Base-by-base conservation (phyloP, 2,329 filamentous ascomycete genomes). In the Macrophomina phaseolina region DNA sequence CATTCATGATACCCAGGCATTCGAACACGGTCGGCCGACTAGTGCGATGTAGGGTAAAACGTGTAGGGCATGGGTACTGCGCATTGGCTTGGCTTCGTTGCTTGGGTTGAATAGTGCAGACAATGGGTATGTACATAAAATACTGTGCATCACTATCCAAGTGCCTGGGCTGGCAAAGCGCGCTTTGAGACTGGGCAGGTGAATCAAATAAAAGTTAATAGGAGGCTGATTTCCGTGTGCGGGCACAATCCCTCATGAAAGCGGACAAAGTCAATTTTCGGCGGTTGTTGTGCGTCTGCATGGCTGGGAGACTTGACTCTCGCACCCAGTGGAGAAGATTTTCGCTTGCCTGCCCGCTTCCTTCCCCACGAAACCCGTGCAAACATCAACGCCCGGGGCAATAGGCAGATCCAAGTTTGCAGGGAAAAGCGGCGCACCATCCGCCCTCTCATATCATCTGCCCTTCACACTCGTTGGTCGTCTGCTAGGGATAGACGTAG, bases 1-100 rank as follows among this genome's bases (percentile, higher is more conserved):
- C 58, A 49, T 49, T 49, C 46, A 62, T 62, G 58, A 62, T 62
- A 62, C 58, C 58, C 58, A 32, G 45, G 45, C 58, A 62, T 62
- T 49, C 58, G 45, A 38, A 62, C 58, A 62, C 40, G 45, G 58
- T 62, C 58, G 45, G 38, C 32, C 32, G 58, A 51, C 58, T 62
- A 49, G 45, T 62, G 45, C 58, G 58, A 61, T 61, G 58, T 61
- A 48, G 58, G 58, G 58, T 49, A 45, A 40, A 49, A 51, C 58
- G 30, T 45, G 58, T 11, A 62, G 38, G 38, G 45, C 32, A 45
- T 28, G 58, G 30, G 32, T 30, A 16, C 6, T 6, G 28, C n/a
- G 56, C 42, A 49, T 62, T 49, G 58, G 58, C 45, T 51, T 62
- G 23, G n/a, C 58, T 18, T 62, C 30, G 16, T 49, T 49, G 45